Conservation (phyloP, 768 basidiomycete genomes). For the Dendrothele bispora region DNA sequence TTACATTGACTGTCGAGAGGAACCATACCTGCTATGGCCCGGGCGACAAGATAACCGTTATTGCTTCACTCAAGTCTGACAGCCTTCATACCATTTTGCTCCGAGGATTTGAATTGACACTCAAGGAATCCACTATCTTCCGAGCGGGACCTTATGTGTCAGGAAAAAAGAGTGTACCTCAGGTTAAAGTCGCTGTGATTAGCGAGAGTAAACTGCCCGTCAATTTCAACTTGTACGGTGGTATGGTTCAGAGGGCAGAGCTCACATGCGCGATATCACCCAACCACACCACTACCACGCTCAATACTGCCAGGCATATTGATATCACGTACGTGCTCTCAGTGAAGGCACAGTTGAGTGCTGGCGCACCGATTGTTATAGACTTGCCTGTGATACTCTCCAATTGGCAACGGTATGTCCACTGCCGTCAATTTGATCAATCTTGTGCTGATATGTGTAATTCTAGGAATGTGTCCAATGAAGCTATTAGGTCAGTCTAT, state of each 20-base stretch:
- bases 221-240: constrained; percentile 73
- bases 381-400: constrained; percentile 81
- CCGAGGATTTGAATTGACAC: constrained; percentile 79
- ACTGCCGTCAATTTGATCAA: not conserved
- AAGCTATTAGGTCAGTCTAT: constrained; percentile 67
- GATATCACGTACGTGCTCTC: constrained; percentile 80
- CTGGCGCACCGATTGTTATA: constrained; percentile 61
- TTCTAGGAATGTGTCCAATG: constrained; percentile 63
- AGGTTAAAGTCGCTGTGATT: constrained; percentile 52
- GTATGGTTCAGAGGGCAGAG: constrained; percentile 70
- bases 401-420: constrained; percentile 77
- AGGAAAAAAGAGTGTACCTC: constrained; percentile 60
- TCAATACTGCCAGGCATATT: constrained; percentile 81
- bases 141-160: constrained; percentile 56
- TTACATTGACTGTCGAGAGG: constrained; percentile 76
- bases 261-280: constrained; percentile 67
- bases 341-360: constrained; percentile 77
- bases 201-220: constrained; percentile 73
- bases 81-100: constrained; percentile 66
- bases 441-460: constrained; percentile 5
- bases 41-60: constrained; percentile 74
- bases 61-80: constrained; percentile 73
- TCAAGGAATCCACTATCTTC: constrained; percentile 78
- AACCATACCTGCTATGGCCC: constrained; percentile 82
- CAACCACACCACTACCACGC: constrained; percentile 76